phyloP scores from a whole-genome alignment of 176 grass and related monocot genomes.

The Oryza glaberrima region DNA sequence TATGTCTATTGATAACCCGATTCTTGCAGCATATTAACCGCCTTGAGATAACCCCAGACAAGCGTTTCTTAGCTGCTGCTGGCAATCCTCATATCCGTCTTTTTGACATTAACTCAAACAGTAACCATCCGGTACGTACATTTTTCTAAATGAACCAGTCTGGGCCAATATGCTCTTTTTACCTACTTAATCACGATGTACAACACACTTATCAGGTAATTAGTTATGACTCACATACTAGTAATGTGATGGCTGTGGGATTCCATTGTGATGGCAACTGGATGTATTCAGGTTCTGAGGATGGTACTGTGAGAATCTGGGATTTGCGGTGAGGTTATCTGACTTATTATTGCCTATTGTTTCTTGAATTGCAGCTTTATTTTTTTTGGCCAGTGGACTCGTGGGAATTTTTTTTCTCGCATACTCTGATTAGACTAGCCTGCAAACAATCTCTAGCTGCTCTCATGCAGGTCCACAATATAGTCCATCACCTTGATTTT shows the following conservation, averaged over 20 bases:
- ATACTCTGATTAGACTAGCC: neutral
- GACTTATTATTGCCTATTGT: neutral
- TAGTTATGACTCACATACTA: conserved; percentile 97
- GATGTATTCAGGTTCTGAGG: conserved; percentile 99
- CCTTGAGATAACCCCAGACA: conserved; percentile 97
- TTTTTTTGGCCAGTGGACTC: neutral
- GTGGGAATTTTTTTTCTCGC: conserved; percentile 8
- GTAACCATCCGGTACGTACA: conserved; percentile 64
- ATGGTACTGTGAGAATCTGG: conserved; percentile 98
- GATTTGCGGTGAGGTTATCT: conserved; percentile 70
- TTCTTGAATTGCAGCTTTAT: neutral
- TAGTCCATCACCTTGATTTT: neutral
- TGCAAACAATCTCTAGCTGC: conserved; percentile 15
- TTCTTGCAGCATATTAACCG: conserved; percentile 90
- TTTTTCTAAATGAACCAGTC: conserved; percentile 28
- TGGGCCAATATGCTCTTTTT: neutral
- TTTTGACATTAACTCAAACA: conserved; percentile 95
- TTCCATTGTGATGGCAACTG: conserved; percentile 99
- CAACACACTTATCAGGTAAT: conserved; percentile 60
- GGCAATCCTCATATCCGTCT: conserved; percentile 95
- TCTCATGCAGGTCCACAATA: neutral
- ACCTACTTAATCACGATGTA: conserved; percentile 11
- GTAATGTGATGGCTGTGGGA: conserved; percentile 98
- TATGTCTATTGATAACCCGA: conserved; percentile 10
- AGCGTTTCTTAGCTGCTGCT: conserved; percentile 82